A percentile compares a stretch with the other conserved stretches of the same genome.
Conservation (phyloP, 352 stramenopile genomes). For the Pythium chondricola region DNA sequence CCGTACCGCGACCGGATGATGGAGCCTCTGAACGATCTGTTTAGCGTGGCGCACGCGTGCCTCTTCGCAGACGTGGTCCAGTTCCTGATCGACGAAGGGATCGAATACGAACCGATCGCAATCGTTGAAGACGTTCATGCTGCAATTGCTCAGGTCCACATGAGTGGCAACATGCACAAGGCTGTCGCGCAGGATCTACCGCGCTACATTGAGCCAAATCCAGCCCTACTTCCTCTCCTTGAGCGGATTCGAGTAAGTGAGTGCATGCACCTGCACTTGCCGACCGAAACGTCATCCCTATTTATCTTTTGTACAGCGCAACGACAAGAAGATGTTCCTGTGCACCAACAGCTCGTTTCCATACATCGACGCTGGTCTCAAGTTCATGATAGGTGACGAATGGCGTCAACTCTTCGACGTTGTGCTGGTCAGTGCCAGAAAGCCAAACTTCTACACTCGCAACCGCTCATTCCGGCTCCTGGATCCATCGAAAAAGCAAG, state of each 20-base stretch:
- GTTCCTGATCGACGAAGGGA: conserved; percentile 87
- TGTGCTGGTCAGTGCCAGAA: conserved; percentile 86
- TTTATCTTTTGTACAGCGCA: conserved; percentile 26
- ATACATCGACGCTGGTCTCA: conserved; percentile 91
- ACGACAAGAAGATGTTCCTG: conserved; percentile 90
- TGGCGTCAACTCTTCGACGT: conserved; percentile 90
- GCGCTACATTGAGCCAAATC: conserved; percentile 88
- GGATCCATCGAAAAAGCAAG: conserved; percentile 55
- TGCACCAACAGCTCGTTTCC: conserved; percentile 92
- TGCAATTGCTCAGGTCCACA: conserved; percentile 85
- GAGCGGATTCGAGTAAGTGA: conserved; percentile 54
- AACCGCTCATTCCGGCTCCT: conserved; percentile 71
- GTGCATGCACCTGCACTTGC: too few species aligned
- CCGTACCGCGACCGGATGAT: conserved; percentile 79
- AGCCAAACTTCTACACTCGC: conserved; percentile 90
- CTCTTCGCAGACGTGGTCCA: conserved; percentile 92
- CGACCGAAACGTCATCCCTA: too few species aligned
- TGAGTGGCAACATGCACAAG: conserved; percentile 91
- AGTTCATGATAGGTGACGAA: conserved; percentile 88
- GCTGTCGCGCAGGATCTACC: conserved; percentile 76
- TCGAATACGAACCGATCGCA: conserved; percentile 87
- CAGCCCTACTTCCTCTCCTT: conserved; percentile 78
- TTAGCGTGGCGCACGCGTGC: conserved; percentile 91
- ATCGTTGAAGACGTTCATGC: conserved; percentile 86
- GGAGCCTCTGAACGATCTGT: conserved; percentile 92